Conservation (phyloP, 257 asterid species). For the Penstemon eatonii region DNA sequence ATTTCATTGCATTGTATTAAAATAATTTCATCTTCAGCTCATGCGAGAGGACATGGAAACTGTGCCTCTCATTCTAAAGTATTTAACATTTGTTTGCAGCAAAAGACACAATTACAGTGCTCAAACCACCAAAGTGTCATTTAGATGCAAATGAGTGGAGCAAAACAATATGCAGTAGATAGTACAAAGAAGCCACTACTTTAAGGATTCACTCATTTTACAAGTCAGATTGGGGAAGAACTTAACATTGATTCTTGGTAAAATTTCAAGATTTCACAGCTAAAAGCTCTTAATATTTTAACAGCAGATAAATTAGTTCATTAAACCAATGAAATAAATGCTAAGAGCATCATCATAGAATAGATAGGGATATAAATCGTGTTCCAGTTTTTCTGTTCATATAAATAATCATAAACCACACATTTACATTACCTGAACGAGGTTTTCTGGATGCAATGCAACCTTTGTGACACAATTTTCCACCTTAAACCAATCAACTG, state of each 20-base stretch:
- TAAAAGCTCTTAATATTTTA: not conserved
- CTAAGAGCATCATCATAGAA: constrained; percentile 10
- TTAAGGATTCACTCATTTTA: constrained; percentile 4
- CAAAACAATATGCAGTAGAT: not conserved
- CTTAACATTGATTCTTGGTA: not conserved
- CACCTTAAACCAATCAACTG: constrained; percentile 97
- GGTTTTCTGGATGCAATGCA: constrained; percentile 82
- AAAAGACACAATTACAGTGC: not conserved
- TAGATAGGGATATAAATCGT: constrained; percentile 1
- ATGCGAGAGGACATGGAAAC: not conserved
- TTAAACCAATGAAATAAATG: not conserved
- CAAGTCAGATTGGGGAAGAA: constrained; percentile 14
- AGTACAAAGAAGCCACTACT: constrained; percentile 1
- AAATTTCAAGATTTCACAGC: constrained; percentile 12
- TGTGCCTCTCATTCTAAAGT: not conserved
- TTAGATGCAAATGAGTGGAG: not conserved
- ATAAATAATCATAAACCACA: constrained; percentile 5
- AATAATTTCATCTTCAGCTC: not conserved
- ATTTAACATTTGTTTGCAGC: not conserved
- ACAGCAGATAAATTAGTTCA: not conserved
- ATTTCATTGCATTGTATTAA: constrained; percentile 6
- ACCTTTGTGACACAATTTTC: constrained; percentile 58
- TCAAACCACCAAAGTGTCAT: not conserved
- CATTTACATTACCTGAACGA: constrained; percentile 68
- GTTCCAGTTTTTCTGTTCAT: not conserved